phyloP scores from a whole-genome alignment of 164 flowering plant genomes.

The Protea cynaroides region DNA sequence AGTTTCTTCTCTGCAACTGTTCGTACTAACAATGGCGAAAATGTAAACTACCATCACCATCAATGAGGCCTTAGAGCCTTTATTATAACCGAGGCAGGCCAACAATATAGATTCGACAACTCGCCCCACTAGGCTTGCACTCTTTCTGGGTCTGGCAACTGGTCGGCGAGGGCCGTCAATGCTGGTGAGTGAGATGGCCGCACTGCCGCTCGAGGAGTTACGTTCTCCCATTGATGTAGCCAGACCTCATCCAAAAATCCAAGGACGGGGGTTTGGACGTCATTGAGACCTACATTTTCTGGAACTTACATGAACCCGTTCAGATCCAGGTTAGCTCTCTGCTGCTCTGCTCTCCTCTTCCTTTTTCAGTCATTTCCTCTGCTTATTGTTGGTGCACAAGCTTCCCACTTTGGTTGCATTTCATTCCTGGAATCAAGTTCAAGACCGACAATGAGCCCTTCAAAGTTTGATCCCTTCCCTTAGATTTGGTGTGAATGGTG shows the following conservation, averaged over 20 bases:
- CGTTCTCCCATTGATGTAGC: constrained; percentile 80
- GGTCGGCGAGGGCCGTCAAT: constrained; percentile 79
- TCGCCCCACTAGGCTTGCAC: constrained; percentile 45
- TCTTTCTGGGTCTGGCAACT: constrained; percentile 55
- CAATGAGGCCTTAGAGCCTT: constrained; percentile 30
- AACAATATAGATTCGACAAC: constrained; percentile 10
- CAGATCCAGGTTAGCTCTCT: constrained; percentile 54
- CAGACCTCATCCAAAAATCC: constrained; percentile 79
- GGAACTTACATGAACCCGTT: constrained; percentile 89
- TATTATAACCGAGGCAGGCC: constrained; percentile 38
- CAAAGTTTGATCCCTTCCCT: constrained; percentile 42
- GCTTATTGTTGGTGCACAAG: constrained; percentile 43
- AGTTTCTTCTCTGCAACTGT: constrained; percentile 7
- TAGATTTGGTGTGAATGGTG: no score
- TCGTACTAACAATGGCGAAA: constrained; percentile 17
- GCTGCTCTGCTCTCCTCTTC: no score
- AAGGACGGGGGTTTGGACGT: constrained; percentile 96
- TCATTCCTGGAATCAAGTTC: constrained; percentile 71
- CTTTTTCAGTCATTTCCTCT: background rate
- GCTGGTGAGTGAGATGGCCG: constrained; percentile 90
- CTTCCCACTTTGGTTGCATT: constrained; percentile 97
- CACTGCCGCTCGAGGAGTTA: constrained; percentile 86
- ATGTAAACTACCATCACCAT: background rate
- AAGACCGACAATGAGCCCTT: constrained; percentile 90
- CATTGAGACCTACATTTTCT: constrained; percentile 90